Evolutionary conservation across 257 asterid genomes (phyloP).

Genomic region (Paulownia fortunei): DNA sequence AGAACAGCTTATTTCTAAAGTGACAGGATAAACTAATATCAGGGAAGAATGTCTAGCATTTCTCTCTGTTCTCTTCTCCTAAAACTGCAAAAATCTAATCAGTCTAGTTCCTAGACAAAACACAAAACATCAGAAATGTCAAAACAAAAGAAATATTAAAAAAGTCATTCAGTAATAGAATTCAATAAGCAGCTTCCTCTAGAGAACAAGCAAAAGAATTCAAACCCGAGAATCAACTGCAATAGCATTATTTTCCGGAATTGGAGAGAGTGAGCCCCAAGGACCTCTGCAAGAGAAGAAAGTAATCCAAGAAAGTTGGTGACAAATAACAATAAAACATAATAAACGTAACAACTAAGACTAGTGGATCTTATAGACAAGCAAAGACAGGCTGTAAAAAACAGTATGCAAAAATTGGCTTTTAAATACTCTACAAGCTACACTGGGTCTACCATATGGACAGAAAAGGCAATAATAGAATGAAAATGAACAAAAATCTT

Average conservation of each 20-base stretch:
- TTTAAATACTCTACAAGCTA: slow-evolving; percentile 2
- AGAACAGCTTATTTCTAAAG: not conserved
- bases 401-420: not conserved
- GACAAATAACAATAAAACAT: not conserved
- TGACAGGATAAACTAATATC: slow-evolving; percentile 6
- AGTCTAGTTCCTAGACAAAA: not conserved
- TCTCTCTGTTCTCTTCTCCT: slow-evolving; percentile 13
- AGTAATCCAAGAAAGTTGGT: slow-evolving; percentile 25
- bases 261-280: slow-evolving; percentile 95
- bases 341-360: slow-evolving; percentile 6
- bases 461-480: not conserved
- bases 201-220: slow-evolving; percentile 26
- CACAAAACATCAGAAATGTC: slow-evolving; percentile 8
- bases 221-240: slow-evolving; percentile 79
- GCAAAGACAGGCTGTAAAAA: not conserved
- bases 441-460: not conserved
- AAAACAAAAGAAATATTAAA: not conserved
- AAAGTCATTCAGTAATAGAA: not conserved
- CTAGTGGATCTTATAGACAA: slow-evolving; percentile 11
- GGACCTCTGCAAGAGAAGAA: slow-evolving; percentile 77
- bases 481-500: not conserved
- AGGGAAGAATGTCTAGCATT: not conserved
- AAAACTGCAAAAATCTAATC: not conserved
- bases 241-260: slow-evolving; percentile 93
- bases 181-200: slow-evolving; percentile 25